phyloP scores from a whole-genome alignment of 2,329 filamentous ascomycete genomes.

The Penicillium aurantiogriseum region DNA sequence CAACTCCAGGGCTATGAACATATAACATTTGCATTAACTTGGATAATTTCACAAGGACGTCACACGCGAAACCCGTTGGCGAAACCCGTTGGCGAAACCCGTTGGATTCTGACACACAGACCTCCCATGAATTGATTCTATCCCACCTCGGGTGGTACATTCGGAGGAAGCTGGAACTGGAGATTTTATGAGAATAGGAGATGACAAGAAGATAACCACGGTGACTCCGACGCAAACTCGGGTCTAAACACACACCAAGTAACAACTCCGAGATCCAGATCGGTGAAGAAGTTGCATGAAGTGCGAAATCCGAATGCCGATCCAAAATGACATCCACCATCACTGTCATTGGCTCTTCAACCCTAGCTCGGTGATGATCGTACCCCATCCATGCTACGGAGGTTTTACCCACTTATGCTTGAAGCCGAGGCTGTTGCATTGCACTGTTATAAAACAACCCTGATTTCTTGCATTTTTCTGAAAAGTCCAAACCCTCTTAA shows the following conservation, averaged over 20 bases:
- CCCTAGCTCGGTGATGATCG: neutral
- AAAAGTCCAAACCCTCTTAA: neutral
- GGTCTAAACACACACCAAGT: neutral
- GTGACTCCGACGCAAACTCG: neutral
- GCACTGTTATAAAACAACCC: constrained; percentile 2
- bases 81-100: too few species aligned
- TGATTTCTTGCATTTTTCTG: neutral
- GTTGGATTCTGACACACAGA: neutral
- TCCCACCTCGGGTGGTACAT: neutral
- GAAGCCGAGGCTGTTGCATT: neutral
- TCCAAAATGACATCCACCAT: neutral
- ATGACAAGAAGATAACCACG: neutral
- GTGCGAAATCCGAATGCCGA: neutral
- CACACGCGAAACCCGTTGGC: too few species aligned
- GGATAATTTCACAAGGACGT: too few species aligned
- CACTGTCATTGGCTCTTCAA: neutral
- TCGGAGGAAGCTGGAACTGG: neutral
- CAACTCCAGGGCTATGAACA: too few species aligned
- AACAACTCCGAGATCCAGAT: constrained; percentile 5
- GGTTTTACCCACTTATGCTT: neutral
- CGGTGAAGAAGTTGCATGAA: neutral
- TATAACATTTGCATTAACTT: too few species aligned
- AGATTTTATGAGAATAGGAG: neutral
- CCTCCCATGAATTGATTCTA: neutral
- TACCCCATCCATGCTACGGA: neutral